Conservation (phyloP, 108 stramenopile species). For the Poteriospumella lacustris region DNA sequence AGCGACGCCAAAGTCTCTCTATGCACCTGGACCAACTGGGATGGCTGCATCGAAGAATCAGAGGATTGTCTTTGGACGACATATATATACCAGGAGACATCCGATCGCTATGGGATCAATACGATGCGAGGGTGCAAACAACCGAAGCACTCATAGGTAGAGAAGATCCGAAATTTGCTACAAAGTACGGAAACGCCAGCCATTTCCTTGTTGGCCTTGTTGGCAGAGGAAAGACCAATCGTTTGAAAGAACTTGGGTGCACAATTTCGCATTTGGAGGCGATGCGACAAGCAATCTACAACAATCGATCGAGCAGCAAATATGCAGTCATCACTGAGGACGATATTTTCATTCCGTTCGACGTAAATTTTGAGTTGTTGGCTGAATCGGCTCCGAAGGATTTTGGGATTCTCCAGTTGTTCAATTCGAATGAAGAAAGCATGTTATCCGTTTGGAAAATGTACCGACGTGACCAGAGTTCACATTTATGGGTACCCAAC, state of each 20-base stretch:
- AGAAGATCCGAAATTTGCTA: neutral
- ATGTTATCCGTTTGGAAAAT: conserved; percentile 5
- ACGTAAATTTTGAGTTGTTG: neutral
- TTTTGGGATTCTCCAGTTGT: neutral
- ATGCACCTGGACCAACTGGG: neutral
- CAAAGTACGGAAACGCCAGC: neutral
- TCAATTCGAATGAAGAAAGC: conserved; percentile 21
- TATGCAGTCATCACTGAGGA: neutral
- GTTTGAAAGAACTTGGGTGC: conserved; percentile 3
- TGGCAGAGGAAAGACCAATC: neutral
- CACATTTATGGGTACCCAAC: neutral
- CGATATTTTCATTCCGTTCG: conserved; percentile 1
- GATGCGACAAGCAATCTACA: neutral
- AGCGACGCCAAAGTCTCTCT: neutral
- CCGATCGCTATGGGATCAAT: neutral
- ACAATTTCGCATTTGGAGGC: conserved; percentile 11
- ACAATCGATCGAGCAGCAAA: neutral
- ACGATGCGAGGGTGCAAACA: neutral
- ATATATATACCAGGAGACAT: neutral
- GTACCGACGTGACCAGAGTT: neutral
- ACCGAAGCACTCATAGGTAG: neutral
- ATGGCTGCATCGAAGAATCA: neutral
- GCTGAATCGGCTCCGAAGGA: neutral
- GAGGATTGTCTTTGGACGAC: neutral
- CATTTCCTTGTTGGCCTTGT: neutral